phyloP scores from a whole-genome alignment of 202 grass and related monocot genomes.

The Setaria italica region DNA sequence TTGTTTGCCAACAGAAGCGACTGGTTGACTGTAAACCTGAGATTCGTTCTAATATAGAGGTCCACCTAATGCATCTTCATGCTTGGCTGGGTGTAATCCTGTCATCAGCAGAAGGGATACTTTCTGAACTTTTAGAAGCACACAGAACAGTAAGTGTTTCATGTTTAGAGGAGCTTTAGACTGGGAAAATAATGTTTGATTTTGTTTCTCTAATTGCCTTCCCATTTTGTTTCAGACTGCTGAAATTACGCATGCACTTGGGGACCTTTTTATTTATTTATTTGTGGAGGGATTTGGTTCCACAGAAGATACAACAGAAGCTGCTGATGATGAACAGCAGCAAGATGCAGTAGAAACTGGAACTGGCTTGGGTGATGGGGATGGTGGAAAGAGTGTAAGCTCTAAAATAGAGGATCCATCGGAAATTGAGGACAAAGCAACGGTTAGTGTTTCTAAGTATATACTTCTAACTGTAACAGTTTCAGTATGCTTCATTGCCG shows the following conservation, averaged over 20 bases:
- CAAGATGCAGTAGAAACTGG: slow-evolving; percentile 63
- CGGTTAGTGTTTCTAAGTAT: slow-evolving; percentile 49
- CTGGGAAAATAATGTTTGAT: slow-evolving; percentile 25
- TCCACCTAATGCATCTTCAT: slow-evolving; percentile 66
- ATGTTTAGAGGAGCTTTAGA: slow-evolving; percentile 11
- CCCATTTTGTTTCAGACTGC: slow-evolving; percentile 64
- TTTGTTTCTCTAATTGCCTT: slow-evolving; percentile 6
- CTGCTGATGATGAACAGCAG: slow-evolving; percentile 55
- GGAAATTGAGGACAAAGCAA: slow-evolving; percentile 66
- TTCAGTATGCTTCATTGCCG: slow-evolving; percentile 23
- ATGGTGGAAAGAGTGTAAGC: slow-evolving; percentile 79
- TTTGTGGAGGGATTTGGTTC: slow-evolving; percentile 89
- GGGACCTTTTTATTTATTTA: slow-evolving; percentile 73
- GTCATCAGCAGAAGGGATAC: slow-evolving; percentile 73
- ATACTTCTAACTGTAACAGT: slow-evolving; percentile 30
- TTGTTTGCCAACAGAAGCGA: slow-evolving; percentile 58
- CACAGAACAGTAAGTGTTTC: slow-evolving; percentile 66
- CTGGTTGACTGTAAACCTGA: slow-evolving; percentile 66
- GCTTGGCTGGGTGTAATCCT: slow-evolving; percentile 61
- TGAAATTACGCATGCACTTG: slow-evolving; percentile 85
- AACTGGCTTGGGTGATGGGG: slow-evolving; percentile 96
- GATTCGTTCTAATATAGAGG: slow-evolving; percentile 55
- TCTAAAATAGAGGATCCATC: slow-evolving; percentile 83
- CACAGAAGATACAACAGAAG: slow-evolving; percentile 68
- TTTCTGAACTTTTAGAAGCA: slow-evolving; percentile 83